Percentiles rank a stretch among this genome's conserved stretches.
Evolutionary conservation across 495 filamentous ascomycete species (phyloP).

Genomic region (Aspergillus coremiiformis): DNA sequence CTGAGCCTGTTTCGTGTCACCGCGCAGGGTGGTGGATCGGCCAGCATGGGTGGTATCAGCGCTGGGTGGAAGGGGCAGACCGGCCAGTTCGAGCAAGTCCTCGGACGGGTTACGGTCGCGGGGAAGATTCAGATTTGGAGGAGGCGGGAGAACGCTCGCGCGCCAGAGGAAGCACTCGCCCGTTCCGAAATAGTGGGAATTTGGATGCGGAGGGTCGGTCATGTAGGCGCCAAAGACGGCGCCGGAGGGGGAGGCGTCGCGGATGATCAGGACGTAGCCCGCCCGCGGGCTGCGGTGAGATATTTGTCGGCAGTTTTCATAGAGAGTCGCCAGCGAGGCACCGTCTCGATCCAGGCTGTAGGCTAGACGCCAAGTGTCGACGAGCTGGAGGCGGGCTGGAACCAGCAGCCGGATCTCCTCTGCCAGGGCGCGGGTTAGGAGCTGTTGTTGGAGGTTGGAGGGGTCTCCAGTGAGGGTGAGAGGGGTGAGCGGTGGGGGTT

Average conservation of each 20-base stretch:
- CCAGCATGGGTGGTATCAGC: slow-evolving; percentile 63
- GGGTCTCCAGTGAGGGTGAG: slow-evolving; percentile 38
- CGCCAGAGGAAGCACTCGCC: slow-evolving; percentile 99
- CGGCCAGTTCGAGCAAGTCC: slow-evolving; percentile 33
- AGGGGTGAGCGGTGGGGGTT: slow-evolving; percentile 52
- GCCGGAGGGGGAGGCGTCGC: slow-evolving; percentile 49
- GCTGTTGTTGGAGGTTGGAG: slow-evolving; percentile 33
- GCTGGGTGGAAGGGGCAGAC: slow-evolving; percentile 63
- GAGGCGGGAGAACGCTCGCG: slow-evolving; percentile 51
- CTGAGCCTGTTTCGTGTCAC: slow-evolving; percentile 21
- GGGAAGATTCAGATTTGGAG: slow-evolving; percentile 39
- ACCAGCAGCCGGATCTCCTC: slow-evolving; percentile 92
- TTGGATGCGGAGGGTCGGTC: slow-evolving; percentile 72
- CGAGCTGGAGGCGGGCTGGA: slow-evolving; percentile 75
- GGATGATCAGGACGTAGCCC: slow-evolving; percentile 80
- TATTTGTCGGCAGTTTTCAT: slow-evolving; percentile 60
- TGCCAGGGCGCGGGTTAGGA: slow-evolving; percentile 67
- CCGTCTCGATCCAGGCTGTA: slow-evolving; percentile 95
- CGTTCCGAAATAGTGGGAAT: slow-evolving; percentile 84
- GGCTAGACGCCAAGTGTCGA: slow-evolving; percentile 75
- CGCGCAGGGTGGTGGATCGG: slow-evolving; percentile 60
- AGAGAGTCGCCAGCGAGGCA: slow-evolving; percentile 77
- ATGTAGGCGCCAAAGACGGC: slow-evolving; percentile 92
- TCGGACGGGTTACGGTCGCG: slow-evolving; percentile 23
- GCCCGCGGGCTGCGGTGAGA: slow-evolving; percentile 59